A percentile compares a stretch with the other conserved stretches of the same genome.
Conservation (phyloP, 495 filamentous ascomycete genomes). For the Lophiostoma macrostomum region DNA sequence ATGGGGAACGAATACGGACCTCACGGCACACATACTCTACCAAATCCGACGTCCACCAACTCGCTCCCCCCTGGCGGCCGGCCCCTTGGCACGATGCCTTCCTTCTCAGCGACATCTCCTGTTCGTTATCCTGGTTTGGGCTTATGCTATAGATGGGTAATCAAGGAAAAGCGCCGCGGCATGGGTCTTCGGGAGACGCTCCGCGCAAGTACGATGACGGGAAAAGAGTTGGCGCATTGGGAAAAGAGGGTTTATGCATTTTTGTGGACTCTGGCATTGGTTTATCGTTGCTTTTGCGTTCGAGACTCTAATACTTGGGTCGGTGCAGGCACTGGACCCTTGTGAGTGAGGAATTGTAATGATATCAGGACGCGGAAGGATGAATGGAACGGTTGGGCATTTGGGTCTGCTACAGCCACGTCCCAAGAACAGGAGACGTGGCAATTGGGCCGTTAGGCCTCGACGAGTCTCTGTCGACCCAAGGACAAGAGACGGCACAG, state of each 20-base stretch:
- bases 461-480: background rate
- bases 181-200: background rate
- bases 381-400: background rate
- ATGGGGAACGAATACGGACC: slow-evolving; percentile 12
- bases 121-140: too few species aligned
- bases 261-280: background rate
- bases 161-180: too few species aligned
- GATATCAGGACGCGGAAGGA: slow-evolving; percentile 9
- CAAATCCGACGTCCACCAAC: too few species aligned
- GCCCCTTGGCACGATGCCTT: background rate
- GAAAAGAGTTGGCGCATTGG: slow-evolving; percentile 5
- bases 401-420: too few species aligned
- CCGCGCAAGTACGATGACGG: background rate
- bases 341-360: slow-evolving; percentile 8
- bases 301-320: background rate
- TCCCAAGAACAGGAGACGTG: too few species aligned
- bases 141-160: too few species aligned
- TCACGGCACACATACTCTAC: slow-evolving; percentile 9
- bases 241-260: slow-evolving; percentile 1
- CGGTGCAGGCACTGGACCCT: slow-evolving; percentile 15
- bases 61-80: too few species aligned
- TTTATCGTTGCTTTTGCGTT: slow-evolving; percentile 21
- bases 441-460: slow-evolving; percentile 1
- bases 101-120: too few species aligned
- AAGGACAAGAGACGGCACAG: background rate